Evolutionary conservation across 2,329 filamentous ascomycete genomes (phyloP).

Genomic region (Epichloe gansuensis): DNA sequence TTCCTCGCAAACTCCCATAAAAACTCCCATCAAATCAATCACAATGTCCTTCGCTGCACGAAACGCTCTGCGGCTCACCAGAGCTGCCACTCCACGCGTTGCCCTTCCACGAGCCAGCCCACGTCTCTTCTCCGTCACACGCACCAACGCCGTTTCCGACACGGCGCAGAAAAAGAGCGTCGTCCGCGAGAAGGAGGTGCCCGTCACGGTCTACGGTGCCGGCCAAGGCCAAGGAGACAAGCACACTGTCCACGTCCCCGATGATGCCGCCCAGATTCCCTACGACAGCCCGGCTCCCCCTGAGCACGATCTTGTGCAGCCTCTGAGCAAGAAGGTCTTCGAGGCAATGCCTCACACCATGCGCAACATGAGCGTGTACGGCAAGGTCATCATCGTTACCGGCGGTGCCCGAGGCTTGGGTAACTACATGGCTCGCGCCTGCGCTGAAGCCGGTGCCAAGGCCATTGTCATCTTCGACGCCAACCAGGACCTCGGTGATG

Average conservation of each 20-base stretch:
- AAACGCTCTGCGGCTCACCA: slow-evolving; percentile 22
- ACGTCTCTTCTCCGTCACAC: slow-evolving; percentile 23
- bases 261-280: slow-evolving; percentile 28
- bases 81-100: slow-evolving; percentile 17
- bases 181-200: slow-evolving; percentile 44
- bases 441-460: slow-evolving; percentile 63
- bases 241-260: slow-evolving; percentile 41
- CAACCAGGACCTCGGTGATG: slow-evolving; percentile 62
- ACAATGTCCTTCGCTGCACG: slow-evolving; percentile 25
- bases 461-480: slow-evolving; percentile 66
- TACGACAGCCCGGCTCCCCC: slow-evolving; percentile 26
- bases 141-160: slow-evolving; percentile 21
- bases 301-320: slow-evolving; percentile 36
- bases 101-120: slow-evolving; percentile 13
- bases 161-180: slow-evolving; percentile 37
- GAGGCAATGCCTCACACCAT: slow-evolving; percentile 50
- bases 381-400: slow-evolving; percentile 61
- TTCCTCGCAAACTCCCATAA: neutral
- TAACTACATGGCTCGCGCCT: slow-evolving; percentile 67
- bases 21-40: neutral
- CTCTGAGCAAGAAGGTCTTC: slow-evolving; percentile 42
- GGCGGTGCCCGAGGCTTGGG: slow-evolving; percentile 67
- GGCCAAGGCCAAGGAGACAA: slow-evolving; percentile 41
- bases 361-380: slow-evolving; percentile 56
- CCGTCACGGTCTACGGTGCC: slow-evolving; percentile 39